Percentiles rank a stretch among this genome's conserved stretches.
phyloP scores from a whole-genome alignment of 208 protist genomes.

The Crithidia sp. region DNA sequence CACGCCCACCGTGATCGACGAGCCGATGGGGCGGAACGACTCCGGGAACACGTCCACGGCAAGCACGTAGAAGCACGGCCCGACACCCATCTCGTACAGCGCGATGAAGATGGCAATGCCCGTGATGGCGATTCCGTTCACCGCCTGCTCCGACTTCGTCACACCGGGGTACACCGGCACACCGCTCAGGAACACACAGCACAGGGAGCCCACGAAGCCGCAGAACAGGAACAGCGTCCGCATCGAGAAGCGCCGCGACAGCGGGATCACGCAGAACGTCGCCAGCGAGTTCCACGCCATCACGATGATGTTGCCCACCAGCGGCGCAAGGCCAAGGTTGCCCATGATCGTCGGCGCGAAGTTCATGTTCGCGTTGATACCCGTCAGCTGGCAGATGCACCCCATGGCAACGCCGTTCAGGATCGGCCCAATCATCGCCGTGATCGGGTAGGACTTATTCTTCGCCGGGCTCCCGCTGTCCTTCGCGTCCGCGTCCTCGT shows the following conservation, averaged over 20 bases:
- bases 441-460: slow-evolving; percentile 20
- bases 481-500: slow-evolving; percentile 16
- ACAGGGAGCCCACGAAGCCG: slow-evolving; percentile 36
- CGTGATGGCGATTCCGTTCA: slow-evolving; percentile 45
- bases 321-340: slow-evolving; percentile 39
- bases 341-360: slow-evolving; percentile 69
- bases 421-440: slow-evolving; percentile 38
- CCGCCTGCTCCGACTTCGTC: slow-evolving; percentile 25
- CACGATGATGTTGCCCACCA: slow-evolving; percentile 66
- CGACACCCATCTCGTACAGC: slow-evolving; percentile 58
- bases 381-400: slow-evolving; percentile 61
- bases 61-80: slow-evolving; percentile 66
- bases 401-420: slow-evolving; percentile 42
- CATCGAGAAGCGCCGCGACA: slow-evolving; percentile 51
- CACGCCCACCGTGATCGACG: slow-evolving; percentile 41
- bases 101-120: slow-evolving; percentile 67
- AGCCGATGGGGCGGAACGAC: slow-evolving; percentile 62
- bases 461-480: background rate
- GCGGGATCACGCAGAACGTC: slow-evolving; percentile 49
- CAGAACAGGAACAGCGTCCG: slow-evolving; percentile 49
- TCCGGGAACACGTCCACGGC: slow-evolving; percentile 66
- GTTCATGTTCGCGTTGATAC: slow-evolving; percentile 78
- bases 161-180: slow-evolving; percentile 66
- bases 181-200: slow-evolving; percentile 55
- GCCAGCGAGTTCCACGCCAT: slow-evolving; percentile 70